phyloP scores from a whole-genome alignment of 345 rosid genomes.

The Brassica napus region DNA sequence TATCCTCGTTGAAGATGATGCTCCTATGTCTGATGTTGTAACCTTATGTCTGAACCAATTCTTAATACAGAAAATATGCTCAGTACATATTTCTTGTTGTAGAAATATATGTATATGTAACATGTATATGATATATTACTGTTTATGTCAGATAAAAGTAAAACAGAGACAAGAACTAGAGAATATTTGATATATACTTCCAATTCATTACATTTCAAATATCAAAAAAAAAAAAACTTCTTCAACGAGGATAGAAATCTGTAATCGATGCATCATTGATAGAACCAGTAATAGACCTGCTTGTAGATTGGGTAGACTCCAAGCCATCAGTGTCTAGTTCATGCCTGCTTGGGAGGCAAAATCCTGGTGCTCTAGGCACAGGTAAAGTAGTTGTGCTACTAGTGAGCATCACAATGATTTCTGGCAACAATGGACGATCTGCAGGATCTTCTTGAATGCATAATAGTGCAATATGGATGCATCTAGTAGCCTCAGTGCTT shows the following conservation, averaged over 20 bases:
- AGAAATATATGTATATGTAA: background rate
- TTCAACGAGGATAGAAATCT: background rate
- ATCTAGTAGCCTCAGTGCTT: background rate
- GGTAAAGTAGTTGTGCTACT: background rate
- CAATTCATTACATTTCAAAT: background rate
- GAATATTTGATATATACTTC: background rate
- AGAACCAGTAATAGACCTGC: background rate
- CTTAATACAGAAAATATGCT: too few species aligned
- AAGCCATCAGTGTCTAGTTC: background rate
- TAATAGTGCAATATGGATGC: background rate
- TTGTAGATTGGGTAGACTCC: background rate
- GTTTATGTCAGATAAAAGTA: background rate
- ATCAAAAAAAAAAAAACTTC: background rate
- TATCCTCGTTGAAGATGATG: too few species aligned
- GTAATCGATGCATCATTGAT: background rate
- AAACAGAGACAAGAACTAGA: background rate
- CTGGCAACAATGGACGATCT: background rate
- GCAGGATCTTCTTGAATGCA: background rate
- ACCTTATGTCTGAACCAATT: too few species aligned
- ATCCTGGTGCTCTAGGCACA: background rate
- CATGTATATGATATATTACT: background rate
- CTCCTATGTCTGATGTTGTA: too few species aligned
- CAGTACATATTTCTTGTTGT: too few species aligned
- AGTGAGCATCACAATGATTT: background rate
- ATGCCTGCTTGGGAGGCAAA: background rate